phyloP scores from a whole-genome alignment of 2,329 filamentous ascomycete species.

The Ophiobolus disseminans region DNA sequence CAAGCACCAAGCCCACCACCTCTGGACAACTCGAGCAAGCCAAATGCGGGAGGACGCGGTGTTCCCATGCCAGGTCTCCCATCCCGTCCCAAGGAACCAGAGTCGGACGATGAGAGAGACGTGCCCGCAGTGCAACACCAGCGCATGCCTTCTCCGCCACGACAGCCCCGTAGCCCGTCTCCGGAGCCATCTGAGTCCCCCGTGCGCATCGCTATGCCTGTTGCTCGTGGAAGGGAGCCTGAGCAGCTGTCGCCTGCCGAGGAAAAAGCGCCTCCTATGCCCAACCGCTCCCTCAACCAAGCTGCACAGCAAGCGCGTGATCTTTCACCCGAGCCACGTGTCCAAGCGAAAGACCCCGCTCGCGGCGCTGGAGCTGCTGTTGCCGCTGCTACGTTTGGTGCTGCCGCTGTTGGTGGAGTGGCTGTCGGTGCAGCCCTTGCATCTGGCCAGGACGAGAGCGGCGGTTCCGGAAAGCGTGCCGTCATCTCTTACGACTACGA shows the following conservation, averaged over 20 bases:
- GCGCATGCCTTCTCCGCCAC: slow-evolving; percentile 53
- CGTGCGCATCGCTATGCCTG: slow-evolving; percentile 84
- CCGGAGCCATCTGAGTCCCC: slow-evolving; percentile 72
- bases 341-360: slow-evolving; percentile 60
- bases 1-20: slow-evolving; percentile 63
- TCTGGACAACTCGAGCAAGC: slow-evolving; percentile 72
- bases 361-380: slow-evolving; percentile 62
- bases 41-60: slow-evolving; percentile 66
- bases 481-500: slow-evolving; percentile 94
- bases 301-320: slow-evolving; percentile 70
- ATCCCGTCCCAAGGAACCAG: slow-evolving; percentile 60
- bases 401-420: slow-evolving; percentile 52
- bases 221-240: slow-evolving; percentile 67
- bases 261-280: slow-evolving; percentile 64
- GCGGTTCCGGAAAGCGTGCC: slow-evolving; percentile 70
- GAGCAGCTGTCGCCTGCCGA: slow-evolving; percentile 61
- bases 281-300: slow-evolving; percentile 67
- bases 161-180: slow-evolving; percentile 52
- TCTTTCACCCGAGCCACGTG: slow-evolving; percentile 68
- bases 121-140: slow-evolving; percentile 63
- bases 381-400: slow-evolving; percentile 53
- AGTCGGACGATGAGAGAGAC: slow-evolving; percentile 51
- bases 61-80: slow-evolving; percentile 82
- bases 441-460: slow-evolving; percentile 48
- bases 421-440: slow-evolving; percentile 49